Base-by-base conservation (phyloP, 345 rosid species). In the Xanthoceras sorbifolium region DNA sequence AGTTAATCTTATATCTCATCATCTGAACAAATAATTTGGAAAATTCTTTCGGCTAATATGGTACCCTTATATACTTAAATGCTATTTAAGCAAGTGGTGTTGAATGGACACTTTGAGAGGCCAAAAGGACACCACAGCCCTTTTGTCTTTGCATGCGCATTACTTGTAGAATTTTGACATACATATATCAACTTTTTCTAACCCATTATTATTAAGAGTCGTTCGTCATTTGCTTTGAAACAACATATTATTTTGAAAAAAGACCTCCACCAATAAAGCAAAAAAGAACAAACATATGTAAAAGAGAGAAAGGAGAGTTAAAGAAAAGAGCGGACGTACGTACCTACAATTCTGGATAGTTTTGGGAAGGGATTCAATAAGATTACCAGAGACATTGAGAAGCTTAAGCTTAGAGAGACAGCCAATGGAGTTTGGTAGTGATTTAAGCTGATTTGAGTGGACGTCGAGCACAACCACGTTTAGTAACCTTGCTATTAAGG, bases 341-440 rank as follows among this genome's bases (percentile, higher is more conserved):
- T 17, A 94, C 98, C 93, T 94, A 97, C 97, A 94, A 82, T 90
- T 90, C 75, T 87, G 88, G 31, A 93, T 86, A 31, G 93, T 85
- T 83, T 84, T 93, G 10, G 98, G 98, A 34, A 93, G 83, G 34
- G 63, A 63, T 63, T 80, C 81, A 31, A 94, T 85, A 72, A 91
- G 84, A 80, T 94, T 94, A 71, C 96, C 95, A 0, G 98, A 90
- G 72, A 90, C 92, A 55, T 94, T 88, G 65, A 94, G 87, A 71
- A 79, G 69, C 84, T 93, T 94, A 81, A 94, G 97, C 82, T 91
- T 93, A 0, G 91, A 87, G 62, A 94, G 88, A 79, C 98, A 93
- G 1, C 98, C 98, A 5, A 93, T 85, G 26, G 98, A 94, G 69
- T 91, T 90, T 0, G 98, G 98, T 29, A 94, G 88, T 64, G 83